phyloP scores from a whole-genome alignment of 2,329 filamentous ascomycete species.

The Talaromyces verruculosus region DNA sequence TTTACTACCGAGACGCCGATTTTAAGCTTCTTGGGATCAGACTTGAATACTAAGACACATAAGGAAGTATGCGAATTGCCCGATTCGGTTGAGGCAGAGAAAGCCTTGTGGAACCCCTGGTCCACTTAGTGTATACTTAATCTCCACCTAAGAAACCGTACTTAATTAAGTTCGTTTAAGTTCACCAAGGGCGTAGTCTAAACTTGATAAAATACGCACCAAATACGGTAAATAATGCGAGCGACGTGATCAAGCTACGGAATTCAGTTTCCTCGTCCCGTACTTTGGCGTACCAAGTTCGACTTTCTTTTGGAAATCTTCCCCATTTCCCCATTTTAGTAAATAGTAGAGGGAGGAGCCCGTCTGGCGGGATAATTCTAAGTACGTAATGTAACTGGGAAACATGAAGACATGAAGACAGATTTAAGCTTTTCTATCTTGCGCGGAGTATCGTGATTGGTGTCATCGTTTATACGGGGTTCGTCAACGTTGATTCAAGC shows the following conservation, averaged over 20 bases:
- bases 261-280: neutral
- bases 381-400: neutral
- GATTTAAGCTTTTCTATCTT: neutral
- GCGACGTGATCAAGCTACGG: neutral
- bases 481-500: neutral
- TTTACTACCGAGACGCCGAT: neutral
- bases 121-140: neutral
- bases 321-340: neutral
- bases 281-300: neutral
- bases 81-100: neutral
- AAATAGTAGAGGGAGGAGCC: neutral
- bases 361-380: neutral
- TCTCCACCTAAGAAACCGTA: neutral
- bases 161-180: neutral
- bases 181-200: neutral
- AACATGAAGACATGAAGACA: neutral
- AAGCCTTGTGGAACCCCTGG: neutral
- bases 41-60: neutral
- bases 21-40: neutral
- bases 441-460: neutral
- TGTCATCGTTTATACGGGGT: neutral
- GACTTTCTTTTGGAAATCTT: neutral
- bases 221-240: neutral
- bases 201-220: neutral
- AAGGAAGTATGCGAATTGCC: conserved; percentile 6